Evolutionary conservation across 805 yeast species (phyloP).

Genomic region (Ogataea wickerhamii): DNA sequence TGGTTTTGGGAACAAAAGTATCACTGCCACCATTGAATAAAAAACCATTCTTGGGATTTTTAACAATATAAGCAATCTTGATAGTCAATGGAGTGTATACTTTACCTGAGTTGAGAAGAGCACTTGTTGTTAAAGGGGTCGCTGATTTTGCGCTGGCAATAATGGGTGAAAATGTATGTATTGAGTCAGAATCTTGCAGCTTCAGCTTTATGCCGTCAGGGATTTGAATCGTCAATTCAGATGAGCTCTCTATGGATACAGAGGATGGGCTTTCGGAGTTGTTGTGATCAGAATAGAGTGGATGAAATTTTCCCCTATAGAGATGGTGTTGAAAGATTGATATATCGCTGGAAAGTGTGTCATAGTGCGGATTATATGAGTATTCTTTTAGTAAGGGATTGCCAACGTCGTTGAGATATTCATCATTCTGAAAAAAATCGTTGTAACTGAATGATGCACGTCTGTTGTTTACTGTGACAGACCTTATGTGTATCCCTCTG

Average conservation of each 20-base stretch:
- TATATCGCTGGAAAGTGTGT: slow-evolving; percentile 39
- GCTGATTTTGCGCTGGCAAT: slow-evolving; percentile 33
- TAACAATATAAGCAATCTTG: slow-evolving; percentile 60
- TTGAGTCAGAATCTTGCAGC: slow-evolving; percentile 46
- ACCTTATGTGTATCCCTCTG: slow-evolving; percentile 63
- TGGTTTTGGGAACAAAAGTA: slow-evolving; percentile 40
- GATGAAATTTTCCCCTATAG: slow-evolving; percentile 49
- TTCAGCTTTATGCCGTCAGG: slow-evolving; percentile 66
- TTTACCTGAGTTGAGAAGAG: slow-evolving; percentile 36
- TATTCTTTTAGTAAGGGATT: slow-evolving; percentile 31
- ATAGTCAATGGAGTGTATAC: slow-evolving; percentile 72
- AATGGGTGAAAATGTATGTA: slow-evolving; percentile 32
- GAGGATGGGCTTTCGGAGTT: slow-evolving; percentile 27
- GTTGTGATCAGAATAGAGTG: slow-evolving; percentile 47
- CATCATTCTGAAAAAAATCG: slow-evolving; percentile 44
- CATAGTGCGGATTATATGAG: slow-evolving; percentile 33
- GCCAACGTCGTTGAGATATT: slow-evolving; percentile 30
- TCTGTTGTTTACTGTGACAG: slow-evolving; percentile 62
- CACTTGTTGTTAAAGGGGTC: slow-evolving; percentile 34
- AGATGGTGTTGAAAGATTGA: slow-evolving; percentile 56
- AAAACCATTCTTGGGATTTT: slow-evolving; percentile 70
- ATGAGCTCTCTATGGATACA: slow-evolving; percentile 41
- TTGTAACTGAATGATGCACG: slow-evolving; percentile 51
- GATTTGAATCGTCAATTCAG: slow-evolving; percentile 58
- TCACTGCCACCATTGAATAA: slow-evolving; percentile 63